Evolutionary conservation across 148 eudicot species (phyloP).

Genomic region (Vaccinium myrtillus): DNA sequence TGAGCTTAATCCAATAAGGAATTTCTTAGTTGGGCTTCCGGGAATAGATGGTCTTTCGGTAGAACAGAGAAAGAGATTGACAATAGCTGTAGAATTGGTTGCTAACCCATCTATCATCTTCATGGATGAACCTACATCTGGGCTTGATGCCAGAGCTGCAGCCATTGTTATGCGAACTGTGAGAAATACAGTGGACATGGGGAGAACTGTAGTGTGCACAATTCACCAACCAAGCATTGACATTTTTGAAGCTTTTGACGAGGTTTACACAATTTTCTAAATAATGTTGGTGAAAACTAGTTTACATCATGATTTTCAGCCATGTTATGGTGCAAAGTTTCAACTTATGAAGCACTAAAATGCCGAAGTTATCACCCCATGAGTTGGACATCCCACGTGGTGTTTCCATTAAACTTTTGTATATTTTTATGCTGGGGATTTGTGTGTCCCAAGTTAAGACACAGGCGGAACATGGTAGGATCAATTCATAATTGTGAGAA

Average conservation of each 20-base stretch:
- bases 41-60: constrained; percentile 70
- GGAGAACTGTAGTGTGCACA: constrained; percentile 87
- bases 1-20: constrained; percentile 61
- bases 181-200: constrained; percentile 79
- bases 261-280: constrained; percentile 35
- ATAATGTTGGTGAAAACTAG: background rate
- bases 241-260: constrained; percentile 89
- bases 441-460: background rate
- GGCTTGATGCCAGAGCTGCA: constrained; percentile 95
- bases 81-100: constrained; percentile 78
- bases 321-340: background rate
- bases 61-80: constrained; percentile 77
- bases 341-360: background rate
- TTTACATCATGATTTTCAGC: background rate
- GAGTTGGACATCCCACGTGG: background rate
- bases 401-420: too few species aligned
- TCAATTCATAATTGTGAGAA: background rate
- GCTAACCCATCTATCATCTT: constrained; percentile 87
- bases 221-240: constrained; percentile 93
- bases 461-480: background rate
- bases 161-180: constrained; percentile 90
- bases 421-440: too few species aligned
- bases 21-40: constrained; percentile 72
- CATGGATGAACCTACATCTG: constrained; percentile 97
- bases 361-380: background rate